These are phyloP conservation scores for Rubroboletus satanas DNA, from an alignment of 768 basidiomycete species.

Conservation along the genomic window DNA sequence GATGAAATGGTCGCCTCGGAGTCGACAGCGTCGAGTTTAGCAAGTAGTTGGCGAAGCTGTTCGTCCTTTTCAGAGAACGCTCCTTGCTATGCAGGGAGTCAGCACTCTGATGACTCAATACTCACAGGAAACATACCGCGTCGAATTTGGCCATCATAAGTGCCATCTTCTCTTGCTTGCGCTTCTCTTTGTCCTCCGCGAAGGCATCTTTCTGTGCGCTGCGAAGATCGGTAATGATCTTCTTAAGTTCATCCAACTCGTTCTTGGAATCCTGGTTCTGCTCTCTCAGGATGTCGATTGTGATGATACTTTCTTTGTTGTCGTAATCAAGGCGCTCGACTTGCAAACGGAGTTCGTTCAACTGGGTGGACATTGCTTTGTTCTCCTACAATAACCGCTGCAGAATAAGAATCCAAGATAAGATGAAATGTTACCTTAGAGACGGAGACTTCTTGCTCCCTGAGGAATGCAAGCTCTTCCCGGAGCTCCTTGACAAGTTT, in stretches of 20 bases:
- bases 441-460: slow-evolving; percentile 80
- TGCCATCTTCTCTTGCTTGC: slow-evolving; percentile 99
- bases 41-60: slow-evolving; percentile 77
- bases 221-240: slow-evolving; percentile 74
- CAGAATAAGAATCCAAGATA: slow-evolving; percentile 4
- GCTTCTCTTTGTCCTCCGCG: slow-evolving; percentile 96
- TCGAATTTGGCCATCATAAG: slow-evolving; percentile 99
- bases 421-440: slow-evolving; percentile 53
- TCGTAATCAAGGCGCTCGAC: slow-evolving; percentile 93
- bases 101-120: not conserved
- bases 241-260: slow-evolving; percentile 88
- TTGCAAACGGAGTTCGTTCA: slow-evolving; percentile 89
- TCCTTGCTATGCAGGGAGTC: slow-evolving; percentile 58
- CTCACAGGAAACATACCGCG: slow-evolving; percentile 52
- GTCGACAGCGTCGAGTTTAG: slow-evolving; percentile 82
- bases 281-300: slow-evolving; percentile 92
- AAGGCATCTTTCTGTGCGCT: slow-evolving; percentile 77
- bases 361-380: slow-evolving; percentile 87
- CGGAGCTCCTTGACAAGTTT: slow-evolving; percentile 84
- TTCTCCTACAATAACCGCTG: slow-evolving; percentile 63
- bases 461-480: slow-evolving; percentile 86
- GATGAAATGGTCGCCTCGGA: slow-evolving; percentile 49
- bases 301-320: slow-evolving; percentile 90
- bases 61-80: slow-evolving; percentile 95
- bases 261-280: slow-evolving; percentile 82